Percentiles rank a stretch among this genome's conserved stretches.
Conservation (phyloP, 2,329 filamentous ascomycete species). For the Botrytis aclada region DNA sequence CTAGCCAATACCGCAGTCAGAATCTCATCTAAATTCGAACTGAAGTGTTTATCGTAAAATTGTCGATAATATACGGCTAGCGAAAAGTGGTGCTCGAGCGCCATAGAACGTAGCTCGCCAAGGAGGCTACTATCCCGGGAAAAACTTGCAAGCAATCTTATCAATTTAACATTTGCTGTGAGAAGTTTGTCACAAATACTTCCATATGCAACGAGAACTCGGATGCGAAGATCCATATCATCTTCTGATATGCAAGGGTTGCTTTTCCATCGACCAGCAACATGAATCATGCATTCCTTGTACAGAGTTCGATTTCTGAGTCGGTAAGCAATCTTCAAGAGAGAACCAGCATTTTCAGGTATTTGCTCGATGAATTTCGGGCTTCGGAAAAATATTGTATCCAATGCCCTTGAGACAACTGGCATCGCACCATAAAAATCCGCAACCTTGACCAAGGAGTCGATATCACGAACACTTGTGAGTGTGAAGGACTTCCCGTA, state of each 20-base stretch:
- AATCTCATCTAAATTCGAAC: accelerated
- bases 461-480: neutral
- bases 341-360: neutral
- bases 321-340: neutral
- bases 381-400: neutral
- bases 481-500: neutral
- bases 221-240: neutral
- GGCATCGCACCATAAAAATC: neutral
- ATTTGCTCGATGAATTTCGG: neutral
- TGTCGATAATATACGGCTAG: accelerated
- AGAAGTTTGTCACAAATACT: neutral
- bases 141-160: accelerated
- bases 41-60: neutral
- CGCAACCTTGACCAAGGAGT: neutral
- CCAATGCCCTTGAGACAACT: neutral
- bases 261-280: neutral
- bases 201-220: neutral
- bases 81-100: accelerated
- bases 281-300: neutral
- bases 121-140: too few relatives aligned
- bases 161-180: neutral
- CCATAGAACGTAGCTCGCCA: accelerated
- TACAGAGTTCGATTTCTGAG: neutral
- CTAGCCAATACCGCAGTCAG: neutral
- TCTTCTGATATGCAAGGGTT: neutral